These are phyloP conservation scores for Nicotiana knightiana DNA, from an alignment of 257 asterid genomes.

Conservation along the genomic window DNA sequence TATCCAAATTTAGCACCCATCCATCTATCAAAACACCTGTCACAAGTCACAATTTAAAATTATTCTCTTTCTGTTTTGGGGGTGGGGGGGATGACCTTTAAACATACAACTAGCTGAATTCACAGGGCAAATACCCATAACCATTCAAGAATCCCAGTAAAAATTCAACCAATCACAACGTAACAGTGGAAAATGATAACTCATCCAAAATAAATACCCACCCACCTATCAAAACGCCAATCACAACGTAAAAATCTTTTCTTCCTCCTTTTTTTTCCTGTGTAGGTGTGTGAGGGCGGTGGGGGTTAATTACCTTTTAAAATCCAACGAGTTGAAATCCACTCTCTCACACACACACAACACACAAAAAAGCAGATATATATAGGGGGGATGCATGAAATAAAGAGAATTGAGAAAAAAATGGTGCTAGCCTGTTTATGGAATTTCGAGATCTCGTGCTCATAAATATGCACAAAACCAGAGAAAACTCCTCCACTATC, in stretches of 20 bases:
- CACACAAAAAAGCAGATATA: neutral
- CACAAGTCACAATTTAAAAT: too few species aligned
- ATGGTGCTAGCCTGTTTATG: conserved; percentile 1
- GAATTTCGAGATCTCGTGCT: conserved; percentile 51
- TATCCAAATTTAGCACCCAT: neutral
- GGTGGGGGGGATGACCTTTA: too few species aligned
- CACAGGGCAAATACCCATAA: too few species aligned
- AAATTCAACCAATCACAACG: too few species aligned
- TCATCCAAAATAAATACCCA: neutral
- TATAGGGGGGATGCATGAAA: conserved; percentile 1
- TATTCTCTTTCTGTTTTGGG: too few species aligned
- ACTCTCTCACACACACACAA: neutral
- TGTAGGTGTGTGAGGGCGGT: neutral
- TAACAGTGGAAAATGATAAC: too few species aligned
- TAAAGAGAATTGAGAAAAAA: neutral
- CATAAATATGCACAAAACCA: conserved; percentile 20
- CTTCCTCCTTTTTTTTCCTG: too few species aligned
- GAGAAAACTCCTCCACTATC: conserved; percentile 38
- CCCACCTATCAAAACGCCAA: neutral
- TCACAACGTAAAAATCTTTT: neutral
- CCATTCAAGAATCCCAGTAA: too few species aligned
- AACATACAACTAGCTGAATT: too few species aligned
- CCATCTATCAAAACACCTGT: too few species aligned
- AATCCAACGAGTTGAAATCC: neutral
- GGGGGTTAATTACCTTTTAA: neutral